Evolutionary conservation across 352 stramenopile genomes (phyloP), one percentile per base, ranked within the genome.

Genomic region (Elongisporangium undulatum): DNA sequence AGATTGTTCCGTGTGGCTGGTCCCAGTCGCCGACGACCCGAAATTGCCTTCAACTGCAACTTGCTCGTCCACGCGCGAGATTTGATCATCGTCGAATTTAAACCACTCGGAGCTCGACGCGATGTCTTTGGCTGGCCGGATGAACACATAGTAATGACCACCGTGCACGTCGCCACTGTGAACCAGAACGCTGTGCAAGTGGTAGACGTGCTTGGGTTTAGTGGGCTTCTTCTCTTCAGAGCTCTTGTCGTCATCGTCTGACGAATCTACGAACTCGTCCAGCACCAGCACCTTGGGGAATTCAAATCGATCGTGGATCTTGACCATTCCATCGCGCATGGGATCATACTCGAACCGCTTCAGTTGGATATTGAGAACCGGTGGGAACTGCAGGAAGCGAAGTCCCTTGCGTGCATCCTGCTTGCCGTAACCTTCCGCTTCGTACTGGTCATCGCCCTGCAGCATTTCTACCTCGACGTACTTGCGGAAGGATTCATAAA

Each of bases 401-500:
- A 94, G 72, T 0, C 87, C 87, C 64, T 97, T 97, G 57, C 92
- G 89, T 7, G 92, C 92, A 59, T 96, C 87, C 64, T 97, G 90
- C 59, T 97, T 97, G 6, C 91, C 89, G 50, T 89, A 77, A 13
- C 77, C 88, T 59, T 95, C 89, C 0, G 88, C 84, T 39, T 96
- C 90, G 73, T 97, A 98, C 73, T 98, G 90, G 67, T 98, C 97
- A 48, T 98, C 94, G 19, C 90, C 92, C 21, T 97, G 76, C 20
- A 98, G 74, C 74, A 97, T 84, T 61, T 98, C 94, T 17, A 94
- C 86, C 61, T 95, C 87, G 39, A 97, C 86, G 51, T 97, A 98
- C 67, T 96, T 96, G 24, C 77, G 77, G 56, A 98, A 96, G 4
- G 87, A 95, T 22, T 87, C 85, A 62, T 97, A 87, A 19, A 98